phyloP scores from a whole-genome alignment of 192 early-diverging fungal genomes.

The Backusella liffmaniae region DNA sequence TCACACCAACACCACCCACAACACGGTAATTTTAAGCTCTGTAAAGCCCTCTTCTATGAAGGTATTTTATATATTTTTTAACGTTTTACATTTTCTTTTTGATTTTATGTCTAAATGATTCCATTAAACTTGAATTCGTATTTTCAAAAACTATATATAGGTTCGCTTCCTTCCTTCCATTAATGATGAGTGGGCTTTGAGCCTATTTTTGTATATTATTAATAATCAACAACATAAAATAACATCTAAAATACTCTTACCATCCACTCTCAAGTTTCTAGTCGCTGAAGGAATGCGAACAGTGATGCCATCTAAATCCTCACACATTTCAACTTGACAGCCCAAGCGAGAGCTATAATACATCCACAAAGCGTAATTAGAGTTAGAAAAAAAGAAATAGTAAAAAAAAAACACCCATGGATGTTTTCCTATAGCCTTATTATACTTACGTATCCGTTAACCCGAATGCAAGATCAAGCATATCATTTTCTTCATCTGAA shows the following conservation, averaged over 20 bases:
- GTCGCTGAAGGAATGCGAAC: constrained; percentile 89
- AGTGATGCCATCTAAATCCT: constrained; percentile 86
- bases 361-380: no score
- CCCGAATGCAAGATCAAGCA: constrained; percentile 96
- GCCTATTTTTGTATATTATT: constrained; percentile 9
- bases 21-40: background rate
- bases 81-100: background rate
- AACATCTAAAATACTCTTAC: constrained; percentile 21
- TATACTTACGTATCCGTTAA: constrained; percentile 88
- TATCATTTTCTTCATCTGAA: constrained; percentile 96
- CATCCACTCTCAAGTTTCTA: constrained; percentile 85
- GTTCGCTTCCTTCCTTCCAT: background rate
- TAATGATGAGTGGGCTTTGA: constrained; percentile 39
- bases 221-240: background rate
- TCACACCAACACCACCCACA: background rate
- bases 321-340: constrained; percentile 85
- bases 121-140: background rate
- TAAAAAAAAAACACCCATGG: no score
- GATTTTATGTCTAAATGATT: background rate
- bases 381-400: no score
- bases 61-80: background rate
- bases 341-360: constrained; percentile 79
- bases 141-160: constrained; percentile 4
- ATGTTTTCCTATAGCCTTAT: background rate
- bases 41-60: background rate